Conservation (phyloP, 495 filamentous ascomycete species). For the Penicillium alfredii region DNA sequence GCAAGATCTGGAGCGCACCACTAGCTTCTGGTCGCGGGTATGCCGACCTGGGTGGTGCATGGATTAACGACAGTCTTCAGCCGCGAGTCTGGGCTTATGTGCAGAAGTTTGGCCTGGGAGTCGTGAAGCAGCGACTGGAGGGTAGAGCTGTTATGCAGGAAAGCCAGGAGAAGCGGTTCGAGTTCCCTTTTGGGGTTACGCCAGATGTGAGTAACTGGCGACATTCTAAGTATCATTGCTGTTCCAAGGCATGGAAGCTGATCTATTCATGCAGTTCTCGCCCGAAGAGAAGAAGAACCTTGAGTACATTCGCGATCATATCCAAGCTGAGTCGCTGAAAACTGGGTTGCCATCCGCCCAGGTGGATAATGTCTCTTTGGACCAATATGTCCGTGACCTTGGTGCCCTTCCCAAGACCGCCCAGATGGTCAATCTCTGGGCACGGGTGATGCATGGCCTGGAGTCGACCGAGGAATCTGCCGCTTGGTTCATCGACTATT, state of each 20-base stretch:
- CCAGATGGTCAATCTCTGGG: slow-evolving; percentile 25
- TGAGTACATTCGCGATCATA: slow-evolving; percentile 1
- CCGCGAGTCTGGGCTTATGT: slow-evolving; percentile 30
- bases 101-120: slow-evolving; percentile 29
- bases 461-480: slow-evolving; percentile 33
- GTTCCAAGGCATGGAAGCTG: no score
- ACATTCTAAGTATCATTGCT: not conserved
- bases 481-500: slow-evolving; percentile 41
- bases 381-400: not conserved
- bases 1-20: slow-evolving; percentile 35
- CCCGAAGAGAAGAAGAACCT: not conserved
- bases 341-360: not conserved
- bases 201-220: not conserved
- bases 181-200: slow-evolving; percentile 1
- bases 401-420: not conserved
- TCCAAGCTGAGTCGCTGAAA: slow-evolving; percentile 2
- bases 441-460: slow-evolving; percentile 34
- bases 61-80: slow-evolving; percentile 50
- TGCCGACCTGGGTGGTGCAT: slow-evolving; percentile 47
- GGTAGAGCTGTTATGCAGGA: not conserved
- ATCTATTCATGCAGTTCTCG: not conserved
- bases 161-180: not conserved
- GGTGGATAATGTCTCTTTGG: slow-evolving; percentile 1
- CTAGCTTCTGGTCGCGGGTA: slow-evolving; percentile 14
- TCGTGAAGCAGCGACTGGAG: slow-evolving; percentile 37